Percentiles rank a stretch among this genome's conserved stretches.
These are phyloP conservation scores for Fusarium pseudograminearum DNA, from an alignment of 2,329 filamentous ascomycete species.

Conservation along the genomic window DNA sequence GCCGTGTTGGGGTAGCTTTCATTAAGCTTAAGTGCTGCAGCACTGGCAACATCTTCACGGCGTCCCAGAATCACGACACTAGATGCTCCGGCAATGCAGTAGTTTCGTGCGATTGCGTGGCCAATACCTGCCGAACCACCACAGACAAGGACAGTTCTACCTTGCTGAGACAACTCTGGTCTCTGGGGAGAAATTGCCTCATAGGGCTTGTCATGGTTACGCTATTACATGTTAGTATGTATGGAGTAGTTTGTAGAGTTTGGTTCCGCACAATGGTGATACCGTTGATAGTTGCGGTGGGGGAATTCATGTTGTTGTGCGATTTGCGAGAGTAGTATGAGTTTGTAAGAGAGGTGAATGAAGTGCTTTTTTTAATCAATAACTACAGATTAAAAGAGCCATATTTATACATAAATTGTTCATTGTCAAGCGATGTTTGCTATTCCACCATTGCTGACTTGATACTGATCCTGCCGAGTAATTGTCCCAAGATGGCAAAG, in stretches of 20 bases:
- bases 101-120: slow-evolving; percentile 71
- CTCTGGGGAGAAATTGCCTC: slow-evolving; percentile 53
- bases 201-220: slow-evolving; percentile 52
- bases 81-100: slow-evolving; percentile 55
- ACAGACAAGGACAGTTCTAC: slow-evolving; percentile 72
- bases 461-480: not conserved
- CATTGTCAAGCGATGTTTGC: not conserved
- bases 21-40: slow-evolving; percentile 16
- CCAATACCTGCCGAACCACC: slow-evolving; percentile 76
- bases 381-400: not conserved
- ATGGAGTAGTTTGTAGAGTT: fast-evolving
- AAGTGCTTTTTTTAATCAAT: not conserved
- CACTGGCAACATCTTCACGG: slow-evolving; percentile 17
- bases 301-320: not conserved
- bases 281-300: slow-evolving; percentile 18
- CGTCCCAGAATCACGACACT: slow-evolving; percentile 55
- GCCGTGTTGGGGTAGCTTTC: slow-evolving; percentile 17
- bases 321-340: not conserved
- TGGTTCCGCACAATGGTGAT: slow-evolving; percentile 9
- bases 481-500: not conserved
- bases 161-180: slow-evolving; percentile 56
- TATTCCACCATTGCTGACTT: not conserved
- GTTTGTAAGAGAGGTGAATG: not conserved
- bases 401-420: not conserved
- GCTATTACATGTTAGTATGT: not conserved